phyloP scores from a whole-genome alignment of 2,329 filamentous ascomycete genomes.

The Aspergillus fijiensis region DNA sequence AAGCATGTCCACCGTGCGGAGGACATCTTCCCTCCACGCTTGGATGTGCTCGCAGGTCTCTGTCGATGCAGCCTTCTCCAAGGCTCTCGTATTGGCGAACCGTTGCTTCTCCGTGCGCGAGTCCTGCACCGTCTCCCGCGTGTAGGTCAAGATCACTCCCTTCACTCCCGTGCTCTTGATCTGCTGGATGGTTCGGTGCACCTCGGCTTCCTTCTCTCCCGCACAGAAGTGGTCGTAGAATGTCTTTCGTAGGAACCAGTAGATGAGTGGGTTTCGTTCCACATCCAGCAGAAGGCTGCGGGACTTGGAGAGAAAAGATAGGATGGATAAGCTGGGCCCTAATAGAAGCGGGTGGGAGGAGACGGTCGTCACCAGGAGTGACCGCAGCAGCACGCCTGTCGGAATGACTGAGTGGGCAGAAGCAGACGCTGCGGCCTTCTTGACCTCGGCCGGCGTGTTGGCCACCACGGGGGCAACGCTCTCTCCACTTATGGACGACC shows the following conservation, averaged over 20 bases:
- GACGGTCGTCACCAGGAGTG: conserved; percentile 47
- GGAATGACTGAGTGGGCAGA: conserved; percentile 1
- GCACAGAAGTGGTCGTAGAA: conserved; percentile 89
- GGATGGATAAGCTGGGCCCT: conserved; percentile 65
- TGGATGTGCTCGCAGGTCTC: conserved; percentile 30
- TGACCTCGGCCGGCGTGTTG: background rate
- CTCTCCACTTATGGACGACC: background rate
- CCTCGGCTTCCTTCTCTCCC: conserved; percentile 71
- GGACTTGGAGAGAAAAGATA: conserved; percentile 62
- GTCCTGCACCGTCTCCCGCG: conserved; percentile 71
- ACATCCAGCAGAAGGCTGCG: conserved; percentile 59
- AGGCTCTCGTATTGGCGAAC: conserved; percentile 10
- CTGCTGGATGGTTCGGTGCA: conserved; percentile 57
- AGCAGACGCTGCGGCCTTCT: background rate
- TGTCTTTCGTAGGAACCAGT: conserved; percentile 61
- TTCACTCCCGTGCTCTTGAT: conserved; percentile 75
- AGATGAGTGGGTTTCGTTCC: conserved; percentile 71
- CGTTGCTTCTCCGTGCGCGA: conserved; percentile 58
- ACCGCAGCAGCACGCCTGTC: conserved; percentile 35
- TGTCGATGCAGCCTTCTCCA: background rate
- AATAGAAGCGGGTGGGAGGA: conserved; percentile 60
- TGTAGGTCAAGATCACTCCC: conserved; percentile 82
- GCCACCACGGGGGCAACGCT: background rate
- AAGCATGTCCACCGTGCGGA: conserved; percentile 63
- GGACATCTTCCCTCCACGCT: conserved; percentile 71